Base-by-base conservation (phyloP, 768 basidiomycete species). In the Boletus speciosus region DNA sequence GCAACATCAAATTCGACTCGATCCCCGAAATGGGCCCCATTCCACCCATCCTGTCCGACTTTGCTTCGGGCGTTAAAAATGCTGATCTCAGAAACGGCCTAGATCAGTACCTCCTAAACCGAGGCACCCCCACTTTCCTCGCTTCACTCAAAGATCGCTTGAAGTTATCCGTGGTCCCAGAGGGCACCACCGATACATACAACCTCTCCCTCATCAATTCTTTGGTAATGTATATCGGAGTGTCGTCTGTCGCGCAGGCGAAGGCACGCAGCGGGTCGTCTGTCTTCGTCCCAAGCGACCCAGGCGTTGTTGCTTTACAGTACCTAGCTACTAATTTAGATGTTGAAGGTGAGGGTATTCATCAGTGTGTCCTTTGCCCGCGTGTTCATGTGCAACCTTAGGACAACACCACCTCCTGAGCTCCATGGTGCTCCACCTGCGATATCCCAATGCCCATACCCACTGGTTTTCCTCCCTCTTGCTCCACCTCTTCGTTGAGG, bases 381-480 rank as follows among this genome's bases (percentile, higher is more conserved):
- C 5, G 6, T 47, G 9, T 3, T 62, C 11, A 63, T 46, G 40
- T 23, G 5, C 19, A 38, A 43, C 47, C 36, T 1, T 61, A 98
- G 96, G 94, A 59, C 94, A 97, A 84, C 93, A 98, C 74, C 89
- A 93, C 71, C 79, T 98, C 60, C 75, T 98, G 61, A 92, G 86
- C 62, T 85, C 95, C n/a, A 86, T 96, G 70, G 89, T 93, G 41
- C 82, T 94, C 62, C 96, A 98, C 69, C 77, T 99, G 59, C 91
- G 97, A 64, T 98, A 96, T 79, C 96, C 97, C 32, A 97, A 95
- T 65, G 91, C 95, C 10, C 97, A 99, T 78, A 99, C 96, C 47
- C 89, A 93, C 71, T 99, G 95, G 93, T 98, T 96, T 80, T 91
- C 88, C 69, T 89, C 86, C 42, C 80, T 98, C 59, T 76, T 98